phyloP scores from a whole-genome alignment of 495 filamentous ascomycete species.

The Podospora pseudoanserina region DNA sequence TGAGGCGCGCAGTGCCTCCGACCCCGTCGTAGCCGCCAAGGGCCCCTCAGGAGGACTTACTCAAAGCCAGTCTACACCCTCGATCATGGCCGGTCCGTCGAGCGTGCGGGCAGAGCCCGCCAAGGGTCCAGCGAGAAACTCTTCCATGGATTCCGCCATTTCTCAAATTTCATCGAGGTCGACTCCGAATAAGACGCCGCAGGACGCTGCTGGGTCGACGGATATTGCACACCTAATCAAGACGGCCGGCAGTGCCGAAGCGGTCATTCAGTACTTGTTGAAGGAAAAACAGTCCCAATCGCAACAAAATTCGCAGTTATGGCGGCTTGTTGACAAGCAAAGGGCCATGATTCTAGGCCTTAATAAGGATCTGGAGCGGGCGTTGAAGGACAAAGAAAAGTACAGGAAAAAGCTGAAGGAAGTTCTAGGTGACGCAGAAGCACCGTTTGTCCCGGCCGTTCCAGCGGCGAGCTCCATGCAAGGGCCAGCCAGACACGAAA shows the following conservation, averaged over 20 bases:
- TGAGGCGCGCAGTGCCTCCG: conserved; percentile 40
- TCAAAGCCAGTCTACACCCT: conserved; percentile 12
- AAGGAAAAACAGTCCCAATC: conserved; percentile 87
- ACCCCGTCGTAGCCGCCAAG: conserved; percentile 35
- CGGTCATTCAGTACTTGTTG: conserved; percentile 79
- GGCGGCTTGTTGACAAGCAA: conserved; percentile 95
- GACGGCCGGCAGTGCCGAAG: conserved; percentile 84
- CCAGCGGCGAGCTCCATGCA: conserved; percentile 8
- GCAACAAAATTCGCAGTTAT: conserved; percentile 87
- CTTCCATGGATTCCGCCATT: conserved; percentile 92
- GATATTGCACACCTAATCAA: conserved; percentile 72
- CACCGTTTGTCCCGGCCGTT: conserved; percentile 21
- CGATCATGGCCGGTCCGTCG: conserved; percentile 35
- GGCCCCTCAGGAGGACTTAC: conserved; percentile 35
- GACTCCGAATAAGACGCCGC: conserved; percentile 59
- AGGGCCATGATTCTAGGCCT: conserved; percentile 87
- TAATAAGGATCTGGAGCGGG: conserved; percentile 89
- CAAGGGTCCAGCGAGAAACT: conserved; percentile 61
- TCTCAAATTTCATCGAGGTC: conserved; percentile 74
- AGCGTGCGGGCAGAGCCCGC: conserved; percentile 28
- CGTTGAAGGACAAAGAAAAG: conserved; percentile 90
- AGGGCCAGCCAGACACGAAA: conserved; percentile 11
- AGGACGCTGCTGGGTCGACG: conserved; percentile 51
- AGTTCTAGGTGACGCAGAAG: conserved; percentile 37
- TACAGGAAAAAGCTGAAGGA: conserved; percentile 91